These are phyloP conservation scores for Heterobasidion annosum DNA, from an alignment of 1,284 basidiomycete genomes.

Conservation along the genomic window DNA sequence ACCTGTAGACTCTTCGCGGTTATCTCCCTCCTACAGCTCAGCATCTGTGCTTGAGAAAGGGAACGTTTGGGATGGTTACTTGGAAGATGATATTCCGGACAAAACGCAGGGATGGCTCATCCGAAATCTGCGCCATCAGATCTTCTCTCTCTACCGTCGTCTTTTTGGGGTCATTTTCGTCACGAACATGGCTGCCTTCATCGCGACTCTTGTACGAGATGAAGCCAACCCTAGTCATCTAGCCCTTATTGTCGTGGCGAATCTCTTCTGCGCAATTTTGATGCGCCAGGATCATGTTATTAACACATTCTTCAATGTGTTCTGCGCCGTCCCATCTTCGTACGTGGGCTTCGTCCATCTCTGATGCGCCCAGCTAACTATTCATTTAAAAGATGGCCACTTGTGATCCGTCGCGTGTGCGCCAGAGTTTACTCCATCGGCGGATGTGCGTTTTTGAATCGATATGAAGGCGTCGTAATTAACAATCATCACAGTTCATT, in stretches of 20 bases:
- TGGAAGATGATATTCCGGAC: conserved; percentile 38
- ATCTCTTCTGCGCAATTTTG: conserved; percentile 46
- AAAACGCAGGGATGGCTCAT: conserved; percentile 37
- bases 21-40: not conserved
- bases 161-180: conserved; percentile 50
- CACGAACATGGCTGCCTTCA: conserved; percentile 42
- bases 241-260: conserved; percentile 39
- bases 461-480: not conserved
- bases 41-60: conserved; percentile 17
- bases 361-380: not conserved
- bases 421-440: conserved; percentile 52
- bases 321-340: conserved; percentile 32
- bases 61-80: conserved; percentile 39
- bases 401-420: conserved; percentile 39
- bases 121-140: conserved; percentile 43
- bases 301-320: conserved; percentile 44
- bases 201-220: conserved; percentile 30
- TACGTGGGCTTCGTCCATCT: conserved; percentile 24
- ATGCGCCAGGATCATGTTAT: conserved; percentile 57
- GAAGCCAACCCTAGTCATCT: conserved; percentile 34
- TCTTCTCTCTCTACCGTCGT: conserved; percentile 48
- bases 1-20: not conserved
- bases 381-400: conserved; percentile 33
- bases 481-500: conserved; percentile 30
- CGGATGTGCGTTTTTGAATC: conserved; percentile 23